A percentile compares a stretch with the other conserved stretches of the same genome.
phyloP scores from a whole-genome alignment of 352 stramenopile genomes.

The Elongisporangium prolatum region DNA sequence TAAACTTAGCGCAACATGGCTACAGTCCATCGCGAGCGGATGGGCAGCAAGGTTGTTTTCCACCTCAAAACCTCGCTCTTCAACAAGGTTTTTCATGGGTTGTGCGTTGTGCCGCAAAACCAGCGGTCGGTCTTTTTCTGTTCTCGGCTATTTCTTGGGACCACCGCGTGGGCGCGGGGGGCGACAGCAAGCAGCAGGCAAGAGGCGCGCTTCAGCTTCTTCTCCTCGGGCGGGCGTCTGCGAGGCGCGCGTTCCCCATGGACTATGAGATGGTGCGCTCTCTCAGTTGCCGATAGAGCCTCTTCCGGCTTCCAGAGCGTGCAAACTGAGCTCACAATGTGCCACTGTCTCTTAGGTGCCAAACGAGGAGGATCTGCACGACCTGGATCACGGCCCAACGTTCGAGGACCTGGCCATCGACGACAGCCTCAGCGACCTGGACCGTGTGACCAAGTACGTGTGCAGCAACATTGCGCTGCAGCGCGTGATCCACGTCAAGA shows the following conservation, averaged over 20 bases:
- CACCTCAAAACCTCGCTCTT: neutral
- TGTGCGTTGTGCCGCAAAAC: neutral
- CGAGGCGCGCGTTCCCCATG: neutral
- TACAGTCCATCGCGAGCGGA: neutral
- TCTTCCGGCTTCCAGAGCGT: neutral
- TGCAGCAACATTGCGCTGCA: slow-evolving; percentile 96
- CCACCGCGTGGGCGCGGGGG: neutral
- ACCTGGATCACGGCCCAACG: slow-evolving; percentile 64
- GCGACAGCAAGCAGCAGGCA: neutral
- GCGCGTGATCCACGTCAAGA: slow-evolving; percentile 96
- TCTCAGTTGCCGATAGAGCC: neutral
- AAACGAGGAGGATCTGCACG: slow-evolving; percentile 16
- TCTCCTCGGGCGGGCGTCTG: neutral
- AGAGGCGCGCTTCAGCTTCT: neutral
- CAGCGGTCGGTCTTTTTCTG: neutral
- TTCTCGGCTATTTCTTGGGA: neutral
- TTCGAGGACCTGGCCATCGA: slow-evolving; percentile 99
- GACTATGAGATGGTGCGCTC: neutral
- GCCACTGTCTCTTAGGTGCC: neutral
- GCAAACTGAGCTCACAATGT: neutral
- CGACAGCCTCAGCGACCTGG: slow-evolving; percentile 93
- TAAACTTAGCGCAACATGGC: neutral
- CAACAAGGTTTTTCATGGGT: neutral
- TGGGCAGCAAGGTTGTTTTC: neutral
- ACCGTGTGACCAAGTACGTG: slow-evolving; percentile 94